Evolutionary conservation across 305 asterid species (phyloP), one percentile per base, ranked within the genome.

Genomic region (Fraxinus dipetala): DNA sequence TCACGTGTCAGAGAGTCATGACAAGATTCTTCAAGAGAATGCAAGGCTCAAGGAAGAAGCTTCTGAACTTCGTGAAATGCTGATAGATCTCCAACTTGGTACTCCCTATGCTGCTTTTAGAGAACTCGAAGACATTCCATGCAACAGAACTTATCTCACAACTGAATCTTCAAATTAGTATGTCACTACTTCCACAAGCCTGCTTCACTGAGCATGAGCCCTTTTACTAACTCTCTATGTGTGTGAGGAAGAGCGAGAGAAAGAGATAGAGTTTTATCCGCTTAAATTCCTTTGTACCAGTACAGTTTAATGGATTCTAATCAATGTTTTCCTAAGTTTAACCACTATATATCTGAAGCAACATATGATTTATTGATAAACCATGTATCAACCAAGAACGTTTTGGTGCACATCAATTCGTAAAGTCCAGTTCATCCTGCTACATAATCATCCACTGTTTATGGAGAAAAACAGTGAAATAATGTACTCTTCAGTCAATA

Each of bases 1-100:
- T 80, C 89, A 87, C 31, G 78, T 92, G 5, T 86, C 93, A 0
- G 98, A 93, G 35, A 87, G 91, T 79, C 93, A 92, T 72, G 99
- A 90, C 1, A 92, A 56, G 77, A 91, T 89, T 9, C 82, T 88
- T 26, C 87, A 90, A 70, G 98, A 96, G 76, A 96, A 96, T 78
- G 84, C 78, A 48, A 86, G 79, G 82, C 91, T 96, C 56, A 94
- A 91, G 80, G 94, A 91, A 75, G 98, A 96, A 83, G 87, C 92
- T 30, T 90, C 93, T 4, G 92, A 86, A 10, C 97, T 95, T 77
- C 93, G 94, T 0, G 91, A 84, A 81, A 89, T 92, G 93, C 83
- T 95, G 63, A 81, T 80, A 16, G 93, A 91, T n/a, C 35, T 89
- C 38, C 94, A 93, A 43, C 82, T 94, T 81, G 83, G 82, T 76